phyloP scores from a whole-genome alignment of 305 asterid genomes.

The Lippia alba region DNA sequence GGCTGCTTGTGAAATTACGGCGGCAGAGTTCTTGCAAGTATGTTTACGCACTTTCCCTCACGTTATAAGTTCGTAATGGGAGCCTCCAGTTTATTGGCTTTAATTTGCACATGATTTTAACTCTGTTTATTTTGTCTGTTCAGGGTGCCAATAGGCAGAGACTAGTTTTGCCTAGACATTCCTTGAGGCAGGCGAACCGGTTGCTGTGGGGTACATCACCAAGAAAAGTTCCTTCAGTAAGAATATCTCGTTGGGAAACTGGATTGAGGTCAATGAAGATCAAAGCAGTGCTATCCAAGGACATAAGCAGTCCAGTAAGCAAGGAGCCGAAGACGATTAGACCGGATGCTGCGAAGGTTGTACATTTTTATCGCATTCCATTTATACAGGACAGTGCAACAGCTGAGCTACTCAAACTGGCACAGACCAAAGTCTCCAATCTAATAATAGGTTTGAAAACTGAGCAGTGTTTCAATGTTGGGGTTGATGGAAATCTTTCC shows the following conservation, averaged over 20 bases:
- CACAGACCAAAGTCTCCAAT: constrained; percentile 63
- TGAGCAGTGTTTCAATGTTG: constrained; percentile 88
- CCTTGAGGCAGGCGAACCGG: constrained; percentile 52
- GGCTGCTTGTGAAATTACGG: constrained; percentile 56
- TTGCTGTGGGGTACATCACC: constrained; percentile 66
- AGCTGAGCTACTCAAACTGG: constrained; percentile 67
- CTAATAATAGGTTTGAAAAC: constrained; percentile 70
- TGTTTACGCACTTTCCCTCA: constrained; percentile 25
- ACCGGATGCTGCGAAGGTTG: constrained; percentile 48
- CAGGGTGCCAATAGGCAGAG: constrained; percentile 77
- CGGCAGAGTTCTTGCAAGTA: constrained; percentile 59
- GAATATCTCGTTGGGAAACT: constrained; percentile 41
- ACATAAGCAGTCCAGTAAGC: constrained; percentile 42
- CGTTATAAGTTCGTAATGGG: neutral
- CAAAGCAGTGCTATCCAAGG: constrained; percentile 61
- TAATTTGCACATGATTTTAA: neutral
- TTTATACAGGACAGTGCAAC: constrained; percentile 66
- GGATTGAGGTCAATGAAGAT: constrained; percentile 43
- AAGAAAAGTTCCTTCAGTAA: constrained; percentile 35
- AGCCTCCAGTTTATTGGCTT: neutral
- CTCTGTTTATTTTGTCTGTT: constrained; percentile 27
- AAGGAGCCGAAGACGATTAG: constrained; percentile 31
- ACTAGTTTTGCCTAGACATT: constrained; percentile 58
- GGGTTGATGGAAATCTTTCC: constrained; percentile 60
- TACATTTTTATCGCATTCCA: constrained; percentile 78